Evolutionary conservation across 768 basidiomycete genomes (phyloP), one percentile per base, ranked within the genome.

Genomic region (Hypholoma sublateritium): DNA sequence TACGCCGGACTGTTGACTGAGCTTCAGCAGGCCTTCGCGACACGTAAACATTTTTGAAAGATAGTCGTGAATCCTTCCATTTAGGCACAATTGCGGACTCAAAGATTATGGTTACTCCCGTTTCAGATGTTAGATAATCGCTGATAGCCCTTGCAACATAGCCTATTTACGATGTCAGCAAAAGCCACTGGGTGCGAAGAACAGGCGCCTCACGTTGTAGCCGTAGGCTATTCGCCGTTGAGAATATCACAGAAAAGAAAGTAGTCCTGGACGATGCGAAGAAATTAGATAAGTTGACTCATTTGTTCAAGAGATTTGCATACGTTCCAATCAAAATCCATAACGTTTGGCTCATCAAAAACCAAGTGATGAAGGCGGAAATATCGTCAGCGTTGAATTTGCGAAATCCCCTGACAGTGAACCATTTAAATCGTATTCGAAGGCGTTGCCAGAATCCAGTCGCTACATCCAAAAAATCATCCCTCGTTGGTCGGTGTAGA

Each of bases 1-100:
- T 14, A 71, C 63, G 14, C 60, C 67, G 63, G 63, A 17, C 59
- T 65, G 34, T 59, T 41, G 36, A 14, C 24, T 35, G 39, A 21
- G 55, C 19, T 41, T 64, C 54, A 13, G 47, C 39, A 16, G 92
- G 89, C 5, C 93, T 81, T 9, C 93, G 87, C 21, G 94, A 95
- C 45, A 99, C 79, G 65, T 91, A 98, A 43, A 98, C 95, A 63
- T 98, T 97, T 69, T 93, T 93, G 81, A 99, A 96, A 0, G 95
- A 95, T 53, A 99, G 88, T 13, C 89, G 88, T 9, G 94, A 95
- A 65, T 95, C 93, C 60, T 93, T 91, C 94, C 95, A 97, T 70
- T 93, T 95, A 2, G 97, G 96, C 9, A 98, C 95, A 64, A 98
- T 95, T 28, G 97, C 97, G 4, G 92, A 94, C 72, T 99, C 97